Base-by-base conservation (phyloP, 2,329 filamentous ascomycete genomes). In the Niveomyces coronatus region DNA sequence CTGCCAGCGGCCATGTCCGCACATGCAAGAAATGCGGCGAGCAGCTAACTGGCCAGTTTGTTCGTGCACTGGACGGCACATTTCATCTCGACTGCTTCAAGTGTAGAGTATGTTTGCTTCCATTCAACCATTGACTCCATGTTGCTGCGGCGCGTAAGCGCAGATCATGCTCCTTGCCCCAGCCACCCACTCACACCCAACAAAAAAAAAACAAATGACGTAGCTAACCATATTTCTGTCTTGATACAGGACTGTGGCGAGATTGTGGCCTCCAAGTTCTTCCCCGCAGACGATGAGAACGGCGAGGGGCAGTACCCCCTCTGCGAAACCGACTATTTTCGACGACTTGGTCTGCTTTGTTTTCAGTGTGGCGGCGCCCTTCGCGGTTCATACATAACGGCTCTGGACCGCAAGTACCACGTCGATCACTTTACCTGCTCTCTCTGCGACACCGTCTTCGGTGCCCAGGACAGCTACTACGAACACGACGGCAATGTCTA, bases 361-460 rank as follows among this genome's bases (percentile, higher is more conserved):
- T 84, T 84, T 59, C 81, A 91, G 45, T 98, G 91, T 57, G 86
- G 87, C 47, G 86, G 87, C 42, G 91, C 91, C 33, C 73, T 98
- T 15, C 82, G 91, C 45, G 91, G 91, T 32, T 96, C 91, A 4
- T 98, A 98, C 63, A 98, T 98, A 54, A 98, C 91, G 13, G 91
- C 91, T 4, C 73, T 98, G 38, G 91, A 98, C 50, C 85, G 86
- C 52, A 98, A 98, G 65, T 98, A 98, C 61, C 91, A 95, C 61
- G 94, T 98, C 48, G 89, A 96, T 59, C 91, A 98, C 63, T 98
- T 98, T 55, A 98, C 91, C 26, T 98, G 91, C 63, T 96, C 88
- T 9, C 79, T 95, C 22, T 98, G 91, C 56, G 84, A 88, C 4
- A 96, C 91, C 2, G 83, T 96, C n/a, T 98, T 98, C 56, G 91